Base-by-base conservation (phyloP, 257 asterid species). In the Scutellaria baicalensis region DNA sequence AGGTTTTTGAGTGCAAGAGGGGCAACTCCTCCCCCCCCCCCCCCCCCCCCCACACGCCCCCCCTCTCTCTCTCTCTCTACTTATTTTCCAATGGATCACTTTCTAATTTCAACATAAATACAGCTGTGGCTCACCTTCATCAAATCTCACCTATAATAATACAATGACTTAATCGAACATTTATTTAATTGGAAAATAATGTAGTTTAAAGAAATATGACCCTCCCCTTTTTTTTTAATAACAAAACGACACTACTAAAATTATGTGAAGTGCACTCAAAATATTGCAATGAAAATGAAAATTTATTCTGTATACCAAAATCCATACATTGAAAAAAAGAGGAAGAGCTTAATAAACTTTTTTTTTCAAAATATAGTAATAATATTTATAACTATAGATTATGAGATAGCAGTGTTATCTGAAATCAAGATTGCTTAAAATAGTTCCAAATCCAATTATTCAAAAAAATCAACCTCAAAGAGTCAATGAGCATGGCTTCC, bases 1-100 rank as follows among this genome's bases (percentile, higher is more conserved):
- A 59, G 48, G 18, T 35, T 72, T 83, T 72, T 69, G 82, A 79
- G 84, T 79, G 83, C 86, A 77, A 74, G 79, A 78, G 73, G 65
- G 78, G 81, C 64, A 71, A 77, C 72, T 61, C 40, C 13, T 71
- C 38, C 6, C 7, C 54, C 39, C 21, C 20, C 61, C 12, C 70
- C 43, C 73, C 70, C 54, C 3, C 21, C 54, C 14, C 33, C 17
- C 31, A 14, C 20, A 7, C n/a, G 12, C n/a, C 52, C n/a, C 6
- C 18, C 52, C n/a, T 1, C 7, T 48, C 6, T 13, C 1, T 4
- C 16, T 47, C 14, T 66, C 11, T 59, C 47, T 58, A 20, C 56
- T 69, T 73, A 57, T 17, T 23, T 5, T 17, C n/a, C 68, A 35
- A 42, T 14, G 50, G 3, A 13, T 66, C 42, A 5, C 27, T 52